phyloP scores from a whole-genome alignment of 139 green algal species.

The Deuterostichococcus epilithicus region DNA sequence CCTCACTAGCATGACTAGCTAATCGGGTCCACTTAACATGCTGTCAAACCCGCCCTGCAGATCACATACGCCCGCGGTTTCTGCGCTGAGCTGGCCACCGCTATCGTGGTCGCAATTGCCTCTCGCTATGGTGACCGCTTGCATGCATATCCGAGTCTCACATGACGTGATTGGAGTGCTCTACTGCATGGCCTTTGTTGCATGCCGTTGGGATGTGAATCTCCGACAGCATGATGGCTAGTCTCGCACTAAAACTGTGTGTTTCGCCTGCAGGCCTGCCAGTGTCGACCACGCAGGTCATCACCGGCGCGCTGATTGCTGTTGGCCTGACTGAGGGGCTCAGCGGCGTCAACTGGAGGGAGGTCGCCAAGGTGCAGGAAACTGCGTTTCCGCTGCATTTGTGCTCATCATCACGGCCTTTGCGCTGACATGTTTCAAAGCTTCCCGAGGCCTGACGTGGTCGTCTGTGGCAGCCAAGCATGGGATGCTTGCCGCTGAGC shows the following conservation, averaged over 20 bases:
- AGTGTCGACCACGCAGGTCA: slow-evolving; percentile 68
- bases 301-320: slow-evolving; percentile 47
- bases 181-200: no score
- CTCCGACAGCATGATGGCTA: no score
- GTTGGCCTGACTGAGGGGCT: slow-evolving; percentile 53
- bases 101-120: slow-evolving; percentile 51
- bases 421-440: background rate
- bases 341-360: slow-evolving; percentile 45
- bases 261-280: slow-evolving; percentile 42
- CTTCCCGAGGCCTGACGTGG: background rate
- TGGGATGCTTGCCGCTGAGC: no score
- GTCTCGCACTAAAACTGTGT: no score
- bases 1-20: no score
- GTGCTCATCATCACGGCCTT: background rate
- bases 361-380: slow-evolving; percentile 9
- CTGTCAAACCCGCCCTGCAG: no score
- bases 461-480: background rate
- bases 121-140: slow-evolving; percentile 43
- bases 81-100: slow-evolving; percentile 55
- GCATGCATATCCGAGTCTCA: no score
- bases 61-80: slow-evolving; percentile 60
- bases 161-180: no score
- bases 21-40: no score
- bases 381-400: background rate
- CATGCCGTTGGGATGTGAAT: no score